Percentiles rank a stretch among this genome's conserved stretches.
phyloP scores from a whole-genome alignment of 495 filamentous ascomycete species.

The Acidomyces sp. region DNA sequence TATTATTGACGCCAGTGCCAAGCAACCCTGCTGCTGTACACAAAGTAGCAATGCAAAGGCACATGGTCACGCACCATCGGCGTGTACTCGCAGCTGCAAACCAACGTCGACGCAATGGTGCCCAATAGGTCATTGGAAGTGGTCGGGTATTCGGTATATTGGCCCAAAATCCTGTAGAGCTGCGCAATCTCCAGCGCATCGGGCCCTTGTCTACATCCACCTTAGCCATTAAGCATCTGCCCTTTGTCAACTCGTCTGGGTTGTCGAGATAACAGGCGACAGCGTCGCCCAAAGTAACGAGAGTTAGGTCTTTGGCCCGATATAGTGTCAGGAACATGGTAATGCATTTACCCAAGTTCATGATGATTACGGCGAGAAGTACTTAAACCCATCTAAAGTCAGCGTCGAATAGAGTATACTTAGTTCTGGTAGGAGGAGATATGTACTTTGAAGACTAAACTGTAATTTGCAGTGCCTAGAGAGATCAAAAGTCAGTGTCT shows the following conservation, averaged over 20 bases:
- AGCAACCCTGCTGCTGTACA: conserved; percentile 1
- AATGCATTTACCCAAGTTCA: conserved; percentile 30
- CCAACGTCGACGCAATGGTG: conserved; percentile 2
- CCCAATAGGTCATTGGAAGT: background rate
- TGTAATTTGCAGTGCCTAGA: conserved; percentile 35
- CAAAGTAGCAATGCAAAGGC: conserved; percentile 1
- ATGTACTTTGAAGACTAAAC: conserved; percentile 30
- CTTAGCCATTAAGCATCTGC: conserved; percentile 8
- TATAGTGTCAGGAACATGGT: conserved; percentile 28
- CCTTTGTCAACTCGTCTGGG: conserved; percentile 8
- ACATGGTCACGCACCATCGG: conserved; percentile 14
- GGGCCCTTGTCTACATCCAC: conserved; percentile 1
- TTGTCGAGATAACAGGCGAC: conserved; percentile 34
- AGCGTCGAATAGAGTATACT: too few species aligned
- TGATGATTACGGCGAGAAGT: conserved; percentile 30
- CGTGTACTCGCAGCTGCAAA: conserved; percentile 1
- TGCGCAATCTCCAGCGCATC: background rate
- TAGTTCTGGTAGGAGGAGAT: too few species aligned
- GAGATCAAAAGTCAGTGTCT: too few species aligned
- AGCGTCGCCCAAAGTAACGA: conserved; percentile 43
- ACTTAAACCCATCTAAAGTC: too few species aligned
- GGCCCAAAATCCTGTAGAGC: background rate
- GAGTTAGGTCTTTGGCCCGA: conserved; percentile 21
- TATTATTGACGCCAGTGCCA: background rate
- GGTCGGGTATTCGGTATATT: background rate